Percentiles rank a stretch among this genome's conserved stretches.
These are phyloP conservation scores for Arthroderma sp. DNA, from an alignment of 2,329 filamentous ascomycete species.

Conservation along the genomic window DNA sequence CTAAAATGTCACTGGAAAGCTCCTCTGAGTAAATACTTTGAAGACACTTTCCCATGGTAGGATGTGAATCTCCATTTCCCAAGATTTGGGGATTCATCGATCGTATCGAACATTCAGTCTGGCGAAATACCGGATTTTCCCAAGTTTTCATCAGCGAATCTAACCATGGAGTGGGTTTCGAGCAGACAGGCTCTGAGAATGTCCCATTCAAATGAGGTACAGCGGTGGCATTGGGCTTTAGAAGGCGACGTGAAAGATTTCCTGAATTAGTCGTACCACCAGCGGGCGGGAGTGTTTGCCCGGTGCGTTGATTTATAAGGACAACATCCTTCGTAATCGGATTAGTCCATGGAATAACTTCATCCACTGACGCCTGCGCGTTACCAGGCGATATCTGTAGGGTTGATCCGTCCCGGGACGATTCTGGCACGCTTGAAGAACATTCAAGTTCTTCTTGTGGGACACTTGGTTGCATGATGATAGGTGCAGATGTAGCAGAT, in stretches of 20 bases:
- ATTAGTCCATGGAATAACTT: slow-evolving; percentile 44
- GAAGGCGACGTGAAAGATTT: too few relatives aligned
- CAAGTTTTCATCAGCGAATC: slow-evolving; percentile 48
- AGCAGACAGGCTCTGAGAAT: background rate
- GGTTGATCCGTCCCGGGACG: too few relatives aligned
- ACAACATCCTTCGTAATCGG: slow-evolving; percentile 37
- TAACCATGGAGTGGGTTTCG: slow-evolving; percentile 40
- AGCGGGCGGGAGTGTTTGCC: slow-evolving; percentile 17
- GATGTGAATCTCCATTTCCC: background rate
- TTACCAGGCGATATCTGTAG: too few relatives aligned
- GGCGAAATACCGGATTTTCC: slow-evolving; percentile 64
- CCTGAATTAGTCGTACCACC: too few relatives aligned
- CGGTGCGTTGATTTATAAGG: slow-evolving; percentile 22
- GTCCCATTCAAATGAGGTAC: background rate
- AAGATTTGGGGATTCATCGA: slow-evolving; percentile 10
- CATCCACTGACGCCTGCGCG: slow-evolving; percentile 10
- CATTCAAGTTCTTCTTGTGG: background rate
- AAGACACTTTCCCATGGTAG: background rate
- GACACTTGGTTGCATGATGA: background rate
- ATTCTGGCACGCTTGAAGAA: too few relatives aligned
- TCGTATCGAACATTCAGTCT: slow-evolving; percentile 31
- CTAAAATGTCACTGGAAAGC: background rate
- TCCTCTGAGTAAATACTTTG: background rate
- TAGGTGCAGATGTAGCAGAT: background rate
- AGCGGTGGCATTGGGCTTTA: too few relatives aligned